phyloP scores from a whole-genome alignment of 2,329 filamentous ascomycete species.

The Sodiomyces alkalinus region DNA sequence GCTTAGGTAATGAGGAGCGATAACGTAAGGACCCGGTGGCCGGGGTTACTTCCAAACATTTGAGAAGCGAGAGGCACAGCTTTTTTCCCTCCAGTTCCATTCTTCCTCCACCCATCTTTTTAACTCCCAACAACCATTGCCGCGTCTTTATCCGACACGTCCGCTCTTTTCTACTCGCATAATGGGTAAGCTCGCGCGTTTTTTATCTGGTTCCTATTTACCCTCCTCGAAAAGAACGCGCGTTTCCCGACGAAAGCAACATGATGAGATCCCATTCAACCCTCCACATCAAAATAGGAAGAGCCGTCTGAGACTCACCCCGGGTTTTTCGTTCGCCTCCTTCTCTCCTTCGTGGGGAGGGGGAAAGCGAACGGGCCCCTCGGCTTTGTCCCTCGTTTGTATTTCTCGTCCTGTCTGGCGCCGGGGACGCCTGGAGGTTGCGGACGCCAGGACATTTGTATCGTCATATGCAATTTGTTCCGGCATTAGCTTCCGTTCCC shows the following conservation, averaged over 20 bases:
- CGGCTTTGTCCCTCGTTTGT: constrained; percentile 5
- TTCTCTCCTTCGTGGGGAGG: constrained; percentile 1
- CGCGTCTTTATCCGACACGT: background rate
- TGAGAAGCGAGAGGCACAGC: no score
- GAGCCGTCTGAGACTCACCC: constrained; percentile 29
- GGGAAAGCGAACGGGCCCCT: constrained; percentile 4
- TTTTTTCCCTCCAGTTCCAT: no score
- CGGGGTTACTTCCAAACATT: no score
- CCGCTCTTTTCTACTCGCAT: background rate
- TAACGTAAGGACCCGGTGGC: no score
- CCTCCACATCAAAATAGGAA: constrained; percentile 26
- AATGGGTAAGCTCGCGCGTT: background rate
- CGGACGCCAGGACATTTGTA: constrained; percentile 9
- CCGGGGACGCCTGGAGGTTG: background rate
- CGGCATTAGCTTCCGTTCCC: constrained; percentile 1
- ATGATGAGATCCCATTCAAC: constrained; percentile 27
- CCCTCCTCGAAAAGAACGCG: background rate
- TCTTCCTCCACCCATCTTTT: no score
- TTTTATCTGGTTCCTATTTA: background rate
- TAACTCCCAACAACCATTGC: no score
- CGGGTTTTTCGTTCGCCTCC: constrained; percentile 9
- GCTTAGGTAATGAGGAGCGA: no score
- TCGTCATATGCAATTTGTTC: constrained; percentile 18
- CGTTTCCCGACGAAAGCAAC: constrained; percentile 4
- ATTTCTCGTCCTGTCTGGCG: background rate